Evolutionary conservation across 495 filamentous ascomycete genomes (phyloP).

Genomic region (Neurospora terricola): DNA sequence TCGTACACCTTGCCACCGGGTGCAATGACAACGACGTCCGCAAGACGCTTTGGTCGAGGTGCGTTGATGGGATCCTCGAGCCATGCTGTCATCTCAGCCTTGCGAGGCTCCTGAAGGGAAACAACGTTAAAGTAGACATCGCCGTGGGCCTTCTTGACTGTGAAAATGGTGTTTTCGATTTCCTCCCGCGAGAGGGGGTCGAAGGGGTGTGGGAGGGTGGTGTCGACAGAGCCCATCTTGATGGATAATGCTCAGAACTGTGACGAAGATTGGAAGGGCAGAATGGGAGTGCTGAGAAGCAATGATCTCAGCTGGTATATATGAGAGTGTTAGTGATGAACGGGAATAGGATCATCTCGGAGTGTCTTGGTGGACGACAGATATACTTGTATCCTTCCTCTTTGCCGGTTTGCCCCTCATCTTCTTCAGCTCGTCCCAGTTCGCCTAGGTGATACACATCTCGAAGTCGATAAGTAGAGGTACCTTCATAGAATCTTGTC

Average conservation of each 20-base stretch:
- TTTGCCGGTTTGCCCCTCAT: neutral
- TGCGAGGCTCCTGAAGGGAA: slow-evolving; percentile 78
- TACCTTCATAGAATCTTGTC: neutral
- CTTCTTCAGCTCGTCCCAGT: neutral
- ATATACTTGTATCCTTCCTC: neutral
- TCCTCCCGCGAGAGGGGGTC: slow-evolving; percentile 72
- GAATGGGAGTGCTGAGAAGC: neutral
- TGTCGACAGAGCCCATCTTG: slow-evolving; percentile 15
- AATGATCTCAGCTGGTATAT: neutral
- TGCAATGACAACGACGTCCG: slow-evolving; percentile 82
- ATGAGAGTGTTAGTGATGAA: neutral
- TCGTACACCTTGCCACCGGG: slow-evolving; percentile 75
- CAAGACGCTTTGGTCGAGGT: slow-evolving; percentile 59
- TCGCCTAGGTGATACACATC: neutral
- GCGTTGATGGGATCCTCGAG: slow-evolving; percentile 50
- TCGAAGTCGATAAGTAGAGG: neutral
- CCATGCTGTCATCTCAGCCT: slow-evolving; percentile 82
- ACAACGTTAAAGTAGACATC: slow-evolving; percentile 79
- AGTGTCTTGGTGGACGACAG: neutral
- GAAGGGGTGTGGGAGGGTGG: slow-evolving; percentile 54
- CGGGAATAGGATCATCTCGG: neutral
- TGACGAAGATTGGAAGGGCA: neutral
- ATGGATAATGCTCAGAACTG: neutral
- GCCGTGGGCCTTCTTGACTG: slow-evolving; percentile 63
- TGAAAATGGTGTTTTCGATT: slow-evolving; percentile 62